A percentile compares a stretch with the other conserved stretches of the same genome.
These are phyloP conservation scores for Isabelozyma heimii DNA, from an alignment of 805 yeast genomes.

Conservation along the genomic window DNA sequence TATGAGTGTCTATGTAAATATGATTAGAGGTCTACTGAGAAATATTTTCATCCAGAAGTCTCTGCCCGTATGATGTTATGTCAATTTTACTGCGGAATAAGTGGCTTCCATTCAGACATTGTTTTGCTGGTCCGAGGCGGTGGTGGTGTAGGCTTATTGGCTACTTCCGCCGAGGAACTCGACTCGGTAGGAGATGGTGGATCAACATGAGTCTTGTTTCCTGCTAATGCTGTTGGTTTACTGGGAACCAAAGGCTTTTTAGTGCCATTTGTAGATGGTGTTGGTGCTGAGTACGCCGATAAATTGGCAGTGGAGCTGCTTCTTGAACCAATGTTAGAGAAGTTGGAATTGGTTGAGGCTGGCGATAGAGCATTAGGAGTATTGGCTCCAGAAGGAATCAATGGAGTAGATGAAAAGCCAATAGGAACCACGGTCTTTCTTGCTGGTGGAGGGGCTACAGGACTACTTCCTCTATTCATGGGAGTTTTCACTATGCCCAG, in stretches of 20 bases:
- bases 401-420: slow-evolving; percentile 37
- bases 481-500: background rate
- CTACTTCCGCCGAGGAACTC: background rate
- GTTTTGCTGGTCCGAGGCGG: slow-evolving; percentile 11
- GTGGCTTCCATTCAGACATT: slow-evolving; percentile 52
- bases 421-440: slow-evolving; percentile 14
- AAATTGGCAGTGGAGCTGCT: slow-evolving; percentile 12
- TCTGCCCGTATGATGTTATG: background rate
- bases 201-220: slow-evolving; percentile 11
- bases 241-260: slow-evolving; percentile 35
- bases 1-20: background rate
- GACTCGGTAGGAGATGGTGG: background rate
- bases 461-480: slow-evolving; percentile 3
- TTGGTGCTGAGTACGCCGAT: slow-evolving; percentile 5
- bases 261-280: slow-evolving; percentile 1
- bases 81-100: slow-evolving; percentile 42
- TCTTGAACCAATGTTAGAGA: slow-evolving; percentile 3
- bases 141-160: slow-evolving; percentile 14
- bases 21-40: background rate
- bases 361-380: slow-evolving; percentile 17
- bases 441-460: slow-evolving; percentile 8
- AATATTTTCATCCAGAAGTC: background rate
- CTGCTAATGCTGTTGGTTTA: slow-evolving; percentile 29
- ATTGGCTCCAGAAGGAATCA: slow-evolving; percentile 33
- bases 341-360: background rate